Evolutionary conservation across 331 rosid genomes (phyloP).

Genomic region (Pyrus hybrid): DNA sequence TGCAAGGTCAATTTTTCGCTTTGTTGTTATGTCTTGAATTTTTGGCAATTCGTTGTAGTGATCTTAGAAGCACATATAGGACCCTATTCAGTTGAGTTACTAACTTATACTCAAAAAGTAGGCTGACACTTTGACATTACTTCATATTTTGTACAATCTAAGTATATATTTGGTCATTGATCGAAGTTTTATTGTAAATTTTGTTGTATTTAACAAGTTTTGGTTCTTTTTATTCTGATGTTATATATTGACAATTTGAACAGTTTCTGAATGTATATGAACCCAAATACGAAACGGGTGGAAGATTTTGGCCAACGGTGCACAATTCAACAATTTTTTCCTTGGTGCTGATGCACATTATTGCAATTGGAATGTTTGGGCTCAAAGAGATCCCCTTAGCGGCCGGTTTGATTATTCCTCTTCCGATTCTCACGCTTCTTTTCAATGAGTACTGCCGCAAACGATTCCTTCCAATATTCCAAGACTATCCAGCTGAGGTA

Average conservation of each 20-base stretch:
- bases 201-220: neutral
- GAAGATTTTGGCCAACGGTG: constrained; percentile 70
- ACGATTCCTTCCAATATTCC: constrained; percentile 58
- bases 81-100: neutral
- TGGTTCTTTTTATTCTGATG: neutral
- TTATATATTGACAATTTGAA: neutral
- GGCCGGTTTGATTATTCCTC: constrained; percentile 51
- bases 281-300: constrained; percentile 59
- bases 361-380: constrained; percentile 76
- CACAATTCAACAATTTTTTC: constrained; percentile 65
- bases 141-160: neutral
- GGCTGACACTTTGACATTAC: neutral
- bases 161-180: neutral
- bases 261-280: constrained; percentile 72
- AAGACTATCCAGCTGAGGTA: constrained; percentile 62
- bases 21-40: neutral
- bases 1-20: neutral
- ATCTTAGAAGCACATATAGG: neutral
- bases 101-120: neutral
- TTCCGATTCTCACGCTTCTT: constrained; percentile 71
- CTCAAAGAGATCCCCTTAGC: constrained; percentile 62
- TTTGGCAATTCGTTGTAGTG: neutral
- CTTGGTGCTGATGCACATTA: constrained; percentile 70
- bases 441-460: constrained; percentile 67
- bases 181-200: neutral